Conservation (phyloP, 768 basidiomycete species). For the Tricholoma sp. region DNA sequence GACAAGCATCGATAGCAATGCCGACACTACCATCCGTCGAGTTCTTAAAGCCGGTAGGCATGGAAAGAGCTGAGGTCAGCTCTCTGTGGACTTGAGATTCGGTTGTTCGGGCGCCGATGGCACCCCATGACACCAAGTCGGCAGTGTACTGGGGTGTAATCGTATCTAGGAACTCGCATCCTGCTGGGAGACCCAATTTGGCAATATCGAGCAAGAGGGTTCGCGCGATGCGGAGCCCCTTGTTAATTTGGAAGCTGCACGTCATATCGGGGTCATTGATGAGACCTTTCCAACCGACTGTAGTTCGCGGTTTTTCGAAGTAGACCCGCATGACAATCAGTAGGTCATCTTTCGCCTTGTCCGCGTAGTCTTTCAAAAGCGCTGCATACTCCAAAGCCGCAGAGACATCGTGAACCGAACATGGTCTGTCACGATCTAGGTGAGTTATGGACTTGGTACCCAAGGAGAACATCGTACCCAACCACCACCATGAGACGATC, state of each 20-base stretch:
- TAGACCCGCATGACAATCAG: conserved; percentile 98
- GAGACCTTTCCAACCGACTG: conserved; percentile 98
- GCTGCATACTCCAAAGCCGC: conserved; percentile 86
- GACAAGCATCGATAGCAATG: conserved; percentile 93
- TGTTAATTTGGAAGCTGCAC: conserved; percentile 92
- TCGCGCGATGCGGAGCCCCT: conserved; percentile 86
- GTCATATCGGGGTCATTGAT: conserved; percentile 98
- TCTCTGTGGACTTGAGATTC: conserved; percentile 94
- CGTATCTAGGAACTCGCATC: conserved; percentile 92
- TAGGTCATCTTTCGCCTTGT: conserved; percentile 76
- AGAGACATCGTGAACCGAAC: conserved; percentile 89
- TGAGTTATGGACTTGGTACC: background rate
- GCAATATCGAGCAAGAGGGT: conserved; percentile 84
- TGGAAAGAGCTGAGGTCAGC: conserved; percentile 80
- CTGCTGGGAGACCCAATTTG: conserved; percentile 86
- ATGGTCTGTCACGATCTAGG: conserved; percentile 62
- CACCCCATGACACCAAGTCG: conserved; percentile 88
- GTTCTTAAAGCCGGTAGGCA: conserved; percentile 99
- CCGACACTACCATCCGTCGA: conserved; percentile 91
- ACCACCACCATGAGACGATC: conserved; percentile 92
- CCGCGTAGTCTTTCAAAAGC: conserved; percentile 74
- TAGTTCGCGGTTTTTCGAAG: conserved; percentile 95
- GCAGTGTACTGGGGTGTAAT: conserved; percentile 81
- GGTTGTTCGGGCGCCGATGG: conserved; percentile 90
- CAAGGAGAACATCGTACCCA: conserved; percentile 47